Evolutionary conservation across 2,329 filamentous ascomycete genomes (phyloP).

Genomic region (Hypoxylon sp.): DNA sequence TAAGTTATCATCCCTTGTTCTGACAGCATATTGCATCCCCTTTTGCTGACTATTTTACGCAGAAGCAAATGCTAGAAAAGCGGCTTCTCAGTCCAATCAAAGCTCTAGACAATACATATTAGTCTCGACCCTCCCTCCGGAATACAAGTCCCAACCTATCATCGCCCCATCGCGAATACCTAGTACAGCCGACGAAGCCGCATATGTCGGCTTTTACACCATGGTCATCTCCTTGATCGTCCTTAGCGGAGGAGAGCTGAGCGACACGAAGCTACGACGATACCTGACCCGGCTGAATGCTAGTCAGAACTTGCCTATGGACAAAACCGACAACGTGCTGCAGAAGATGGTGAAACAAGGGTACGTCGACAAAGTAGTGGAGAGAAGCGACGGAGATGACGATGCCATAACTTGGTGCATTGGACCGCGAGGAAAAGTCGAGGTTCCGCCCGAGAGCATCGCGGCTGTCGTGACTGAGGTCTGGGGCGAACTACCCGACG

Average conservation of each 20-base stretch:
- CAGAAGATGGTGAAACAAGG: constrained; percentile 80
- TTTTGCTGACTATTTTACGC: constrained; percentile 14
- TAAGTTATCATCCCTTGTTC: constrained; percentile 55
- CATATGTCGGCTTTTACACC: constrained; percentile 83
- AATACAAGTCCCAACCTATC: constrained; percentile 73
- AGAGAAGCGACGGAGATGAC: constrained; percentile 72
- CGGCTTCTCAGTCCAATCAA: constrained; percentile 57
- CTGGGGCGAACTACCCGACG: constrained; percentile 61
- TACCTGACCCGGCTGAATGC: constrained; percentile 79
- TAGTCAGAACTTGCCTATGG: constrained; percentile 75
- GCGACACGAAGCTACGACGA: constrained; percentile 80
- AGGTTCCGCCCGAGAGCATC: constrained; percentile 81
- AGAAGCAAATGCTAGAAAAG: constrained; percentile 51
- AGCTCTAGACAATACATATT: constrained; percentile 80
- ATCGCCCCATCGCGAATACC: constrained; percentile 73
- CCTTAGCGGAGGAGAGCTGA: constrained; percentile 75
- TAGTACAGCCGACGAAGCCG: constrained; percentile 73
- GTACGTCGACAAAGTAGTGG: constrained; percentile 79
- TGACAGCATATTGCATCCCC: neutral
- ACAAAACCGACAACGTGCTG: constrained; percentile 79
- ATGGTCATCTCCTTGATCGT: constrained; percentile 80
- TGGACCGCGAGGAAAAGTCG: constrained; percentile 84
- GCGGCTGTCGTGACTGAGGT: constrained; percentile 72
- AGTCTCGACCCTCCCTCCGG: constrained; percentile 72
- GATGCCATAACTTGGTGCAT: constrained; percentile 83